phyloP scores from a whole-genome alignment of 176 grass and related monocot genomes.

The Secale cereale region DNA sequence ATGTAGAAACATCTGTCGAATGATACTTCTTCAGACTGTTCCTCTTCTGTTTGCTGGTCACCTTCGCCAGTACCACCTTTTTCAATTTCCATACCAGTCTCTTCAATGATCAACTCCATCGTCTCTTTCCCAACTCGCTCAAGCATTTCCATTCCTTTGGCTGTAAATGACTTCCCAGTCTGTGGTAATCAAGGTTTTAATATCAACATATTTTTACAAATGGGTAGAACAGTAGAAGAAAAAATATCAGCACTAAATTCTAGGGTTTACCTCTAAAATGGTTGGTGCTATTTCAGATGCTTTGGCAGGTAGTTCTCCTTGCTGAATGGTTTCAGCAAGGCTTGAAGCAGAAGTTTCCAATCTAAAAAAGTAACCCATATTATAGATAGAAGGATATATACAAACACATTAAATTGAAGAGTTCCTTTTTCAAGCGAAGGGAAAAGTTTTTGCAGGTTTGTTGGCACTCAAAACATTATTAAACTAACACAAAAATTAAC shows the following conservation, averaged over 20 bases:
- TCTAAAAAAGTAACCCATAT: constrained; percentile 36
- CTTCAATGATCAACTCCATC: constrained; percentile 87
- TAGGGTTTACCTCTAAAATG: constrained; percentile 68
- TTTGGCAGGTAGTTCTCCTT: constrained; percentile 71
- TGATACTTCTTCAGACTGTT: constrained; percentile 89
- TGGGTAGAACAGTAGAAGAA: constrained; percentile 20
- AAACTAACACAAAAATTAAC: background rate
- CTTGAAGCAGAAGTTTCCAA: constrained; percentile 90
- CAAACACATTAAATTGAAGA: background rate
- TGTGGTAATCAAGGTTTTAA: constrained; percentile 35
- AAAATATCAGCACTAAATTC: background rate
- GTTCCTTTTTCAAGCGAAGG: constrained; percentile 17
- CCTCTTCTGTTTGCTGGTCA: constrained; percentile 62
- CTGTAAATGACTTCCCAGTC: constrained; percentile 83
- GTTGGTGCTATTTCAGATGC: constrained; percentile 79
- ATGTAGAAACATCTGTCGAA: constrained; percentile 99
- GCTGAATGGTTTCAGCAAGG: constrained; percentile 86
- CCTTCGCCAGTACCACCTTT: constrained; percentile 50
- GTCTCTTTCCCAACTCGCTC: constrained; percentile 98
- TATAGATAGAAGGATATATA: background rate
- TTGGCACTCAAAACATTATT: background rate
- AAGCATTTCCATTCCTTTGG: constrained; percentile 90
- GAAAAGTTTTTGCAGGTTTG: background rate
- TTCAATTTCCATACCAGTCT: constrained; percentile 92
- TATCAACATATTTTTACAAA: constrained; percentile 25